phyloP scores from a whole-genome alignment of 169 alveolate species.

The Plasmodium adleri region DNA sequence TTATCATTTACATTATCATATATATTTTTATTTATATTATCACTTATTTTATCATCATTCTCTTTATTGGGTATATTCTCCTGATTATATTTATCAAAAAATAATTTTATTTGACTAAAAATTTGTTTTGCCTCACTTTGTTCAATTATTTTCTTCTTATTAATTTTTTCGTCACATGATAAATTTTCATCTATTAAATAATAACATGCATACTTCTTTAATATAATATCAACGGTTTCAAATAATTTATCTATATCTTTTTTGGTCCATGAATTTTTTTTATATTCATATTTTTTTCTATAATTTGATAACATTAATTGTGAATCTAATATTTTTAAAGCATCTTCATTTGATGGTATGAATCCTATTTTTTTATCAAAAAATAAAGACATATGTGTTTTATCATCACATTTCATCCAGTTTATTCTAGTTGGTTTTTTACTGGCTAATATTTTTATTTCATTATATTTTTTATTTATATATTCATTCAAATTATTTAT shows the following conservation, averaged over 20 bases:
- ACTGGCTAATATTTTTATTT: slow-evolving; percentile 55
- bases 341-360: slow-evolving; percentile 72
- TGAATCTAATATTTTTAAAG: slow-evolving; percentile 40
- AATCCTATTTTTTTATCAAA: slow-evolving; percentile 43
- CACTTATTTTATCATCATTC: neutral
- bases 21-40: neutral
- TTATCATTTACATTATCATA: too few relatives aligned
- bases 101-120: slow-evolving; percentile 26
- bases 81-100: slow-evolving; percentile 14
- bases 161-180: slow-evolving; percentile 23
- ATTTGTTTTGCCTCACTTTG: slow-evolving; percentile 24
- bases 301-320: slow-evolving; percentile 31
- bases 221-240: slow-evolving; percentile 17
- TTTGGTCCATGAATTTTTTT: slow-evolving; percentile 60
- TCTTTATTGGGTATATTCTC: neutral
- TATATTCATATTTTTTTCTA: slow-evolving; percentile 72
- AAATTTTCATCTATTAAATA: slow-evolving; percentile 51
- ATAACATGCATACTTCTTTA: slow-evolving; percentile 44
- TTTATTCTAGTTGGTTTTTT: slow-evolving; percentile 59
- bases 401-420: slow-evolving; percentile 40
- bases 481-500: slow-evolving; percentile 60
- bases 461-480: slow-evolving; percentile 56
- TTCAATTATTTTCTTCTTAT: slow-evolving; percentile 34
- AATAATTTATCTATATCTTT: slow-evolving; percentile 38
- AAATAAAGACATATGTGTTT: slow-evolving; percentile 66